These are phyloP conservation scores for Trichophyton verrucosum DNA, from an alignment of 2,329 filamentous ascomycete species.

Conservation along the genomic window DNA sequence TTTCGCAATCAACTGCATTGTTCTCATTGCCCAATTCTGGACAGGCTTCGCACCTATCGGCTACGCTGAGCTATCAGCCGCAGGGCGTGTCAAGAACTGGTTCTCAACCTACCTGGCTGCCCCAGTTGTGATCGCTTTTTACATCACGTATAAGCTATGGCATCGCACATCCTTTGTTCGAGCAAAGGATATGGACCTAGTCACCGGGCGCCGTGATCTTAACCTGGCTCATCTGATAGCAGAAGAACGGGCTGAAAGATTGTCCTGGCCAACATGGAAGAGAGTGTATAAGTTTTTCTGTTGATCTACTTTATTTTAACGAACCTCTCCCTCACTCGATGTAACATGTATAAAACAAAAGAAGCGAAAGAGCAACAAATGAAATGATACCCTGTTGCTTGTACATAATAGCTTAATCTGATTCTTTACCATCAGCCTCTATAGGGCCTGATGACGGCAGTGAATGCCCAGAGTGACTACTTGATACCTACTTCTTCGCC, in stretches of 20 bases:
- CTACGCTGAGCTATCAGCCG: slow-evolving; percentile 9
- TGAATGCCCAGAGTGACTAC: neutral
- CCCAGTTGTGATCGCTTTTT: slow-evolving; percentile 33
- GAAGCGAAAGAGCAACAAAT: neutral
- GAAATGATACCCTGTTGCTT: neutral
- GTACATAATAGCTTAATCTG: neutral
- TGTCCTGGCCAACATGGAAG: slow-evolving; percentile 11
- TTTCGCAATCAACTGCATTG: slow-evolving; percentile 41
- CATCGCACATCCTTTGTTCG: slow-evolving; percentile 50
- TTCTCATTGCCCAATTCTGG: slow-evolving; percentile 38
- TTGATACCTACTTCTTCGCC: no score
- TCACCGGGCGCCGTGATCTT: slow-evolving; percentile 50
- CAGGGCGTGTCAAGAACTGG: slow-evolving; percentile 15
- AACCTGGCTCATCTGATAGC: slow-evolving; percentile 53
- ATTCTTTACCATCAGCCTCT: neutral
- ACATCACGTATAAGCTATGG: slow-evolving; percentile 48
- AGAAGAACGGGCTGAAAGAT: slow-evolving; percentile 11
- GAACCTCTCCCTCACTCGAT: neutral
- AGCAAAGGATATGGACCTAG: slow-evolving; percentile 51
- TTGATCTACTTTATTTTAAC: neutral
- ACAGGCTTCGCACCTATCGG: slow-evolving; percentile 16
- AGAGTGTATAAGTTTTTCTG: slow-evolving; percentile 12
- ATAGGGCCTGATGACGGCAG: neutral
- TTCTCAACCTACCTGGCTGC: slow-evolving; percentile 22
- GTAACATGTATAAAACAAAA: neutral